Percentiles rank a stretch among this genome's conserved stretches.
These are phyloP conservation scores for Nyssa sinensis DNA, from an alignment of 148 eudicot genomes.

Conservation along the genomic window DNA sequence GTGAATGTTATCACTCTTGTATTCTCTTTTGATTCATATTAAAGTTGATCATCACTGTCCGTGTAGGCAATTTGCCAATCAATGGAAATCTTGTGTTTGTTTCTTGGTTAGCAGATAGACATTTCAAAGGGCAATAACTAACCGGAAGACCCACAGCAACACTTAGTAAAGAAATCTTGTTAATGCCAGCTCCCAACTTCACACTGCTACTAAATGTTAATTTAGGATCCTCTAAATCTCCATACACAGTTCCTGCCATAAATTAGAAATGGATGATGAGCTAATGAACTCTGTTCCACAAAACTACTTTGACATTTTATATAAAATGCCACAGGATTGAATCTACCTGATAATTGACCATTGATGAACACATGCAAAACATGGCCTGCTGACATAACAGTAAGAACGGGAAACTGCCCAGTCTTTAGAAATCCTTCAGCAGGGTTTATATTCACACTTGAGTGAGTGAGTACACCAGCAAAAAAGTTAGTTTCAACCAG, in stretches of 20 bases:
- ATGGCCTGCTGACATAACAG: constrained; percentile 82
- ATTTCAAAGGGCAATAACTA: constrained; percentile 23
- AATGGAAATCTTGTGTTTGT: no score
- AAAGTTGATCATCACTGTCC: no score
- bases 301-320: neutral
- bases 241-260: constrained; percentile 57
- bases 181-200: constrained; percentile 60
- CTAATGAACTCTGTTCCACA: neutral
- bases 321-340: neutral
- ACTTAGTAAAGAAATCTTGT: constrained; percentile 79
- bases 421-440: constrained; percentile 49
- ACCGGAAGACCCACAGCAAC: constrained; percentile 89
- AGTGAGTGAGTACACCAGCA: neutral
- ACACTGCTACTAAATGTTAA: constrained; percentile 57
- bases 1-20: no score
- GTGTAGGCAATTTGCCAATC: no score
- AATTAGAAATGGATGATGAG: neutral
- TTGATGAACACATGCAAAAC: constrained; percentile 70
- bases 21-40: no score
- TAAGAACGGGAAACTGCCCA: constrained; percentile 54
- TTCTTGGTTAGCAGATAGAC: neutral
- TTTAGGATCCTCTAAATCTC: constrained; percentile 63
- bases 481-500: neutral
- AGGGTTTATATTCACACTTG: constrained; percentile 50
- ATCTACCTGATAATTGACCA: constrained; percentile 64